Conservation (phyloP, 2,329 filamentous ascomycete species). For the Alternaria hordeiaustralica region DNA sequence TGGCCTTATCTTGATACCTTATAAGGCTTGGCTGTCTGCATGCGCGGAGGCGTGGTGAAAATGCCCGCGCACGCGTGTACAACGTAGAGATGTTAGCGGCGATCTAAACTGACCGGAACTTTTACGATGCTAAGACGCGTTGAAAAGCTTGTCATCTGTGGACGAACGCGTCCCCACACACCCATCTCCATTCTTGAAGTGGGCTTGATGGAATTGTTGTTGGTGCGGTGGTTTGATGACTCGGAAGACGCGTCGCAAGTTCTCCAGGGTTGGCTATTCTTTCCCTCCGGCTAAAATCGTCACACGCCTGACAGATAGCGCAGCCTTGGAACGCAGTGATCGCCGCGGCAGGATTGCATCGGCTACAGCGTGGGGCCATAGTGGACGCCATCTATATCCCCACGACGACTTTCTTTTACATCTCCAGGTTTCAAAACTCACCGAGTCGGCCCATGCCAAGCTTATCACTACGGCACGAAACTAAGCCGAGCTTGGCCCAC, state of each 20-base stretch:
- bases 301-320: conserved; percentile 8
- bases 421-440: conserved; percentile 32
- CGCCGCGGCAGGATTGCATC: conserved; percentile 8
- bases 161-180: neutral
- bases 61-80: neutral
- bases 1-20: conserved; percentile 26
- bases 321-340: conserved; percentile 7
- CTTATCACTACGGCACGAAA: conserved; percentile 20
- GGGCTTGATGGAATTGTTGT: conserved; percentile 1
- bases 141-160: conserved; percentile 11
- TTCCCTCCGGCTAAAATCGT: conserved; percentile 7
- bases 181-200: neutral
- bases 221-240: neutral
- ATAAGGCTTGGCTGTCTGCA: conserved; percentile 31
- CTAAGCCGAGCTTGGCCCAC: conserved; percentile 38
- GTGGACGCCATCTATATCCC: conserved; percentile 19
- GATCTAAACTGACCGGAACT: neutral
- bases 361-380: conserved; percentile 7
- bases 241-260: neutral
- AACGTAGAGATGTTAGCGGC: neutral
- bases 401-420: conserved; percentile 17
- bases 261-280: conserved; percentile 2
- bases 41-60: conserved; percentile 18
- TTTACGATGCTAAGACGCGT: neutral
- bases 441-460: conserved; percentile 24